A percentile compares a stretch with the other conserved stretches of the same genome.
Evolutionary conservation across 116 monocot genomes (phyloP).

Genomic region (Zostera marina): DNA sequence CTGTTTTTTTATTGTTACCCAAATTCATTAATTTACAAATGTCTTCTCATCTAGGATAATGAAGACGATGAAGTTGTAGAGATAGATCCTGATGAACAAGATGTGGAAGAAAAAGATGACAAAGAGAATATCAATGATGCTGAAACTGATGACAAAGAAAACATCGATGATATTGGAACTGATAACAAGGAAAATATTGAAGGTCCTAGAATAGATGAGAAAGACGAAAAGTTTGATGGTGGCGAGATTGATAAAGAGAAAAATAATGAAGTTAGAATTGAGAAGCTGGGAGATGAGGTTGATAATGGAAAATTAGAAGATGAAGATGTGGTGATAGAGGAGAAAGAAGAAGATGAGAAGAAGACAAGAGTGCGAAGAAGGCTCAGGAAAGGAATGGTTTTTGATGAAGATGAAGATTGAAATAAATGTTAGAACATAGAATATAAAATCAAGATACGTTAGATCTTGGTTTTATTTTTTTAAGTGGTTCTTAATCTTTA

Average conservation of each 20-base stretch:
- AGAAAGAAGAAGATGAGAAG: neutral
- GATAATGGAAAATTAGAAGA: neutral
- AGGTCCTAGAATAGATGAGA: too few species aligned
- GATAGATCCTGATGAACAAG: neutral
- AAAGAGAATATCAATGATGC: neutral
- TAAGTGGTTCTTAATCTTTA: too few species aligned
- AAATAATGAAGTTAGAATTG: neutral
- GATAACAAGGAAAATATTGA: neutral
- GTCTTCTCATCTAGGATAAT: constrained; percentile 8
- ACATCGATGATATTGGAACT: neutral
- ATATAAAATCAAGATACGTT: too few species aligned
- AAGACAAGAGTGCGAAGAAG: neutral
- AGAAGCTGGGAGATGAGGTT: too few species aligned
- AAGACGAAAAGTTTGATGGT: neutral
- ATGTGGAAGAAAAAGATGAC: constrained; percentile 3
- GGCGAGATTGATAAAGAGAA: neutral
- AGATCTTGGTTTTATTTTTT: too few species aligned
- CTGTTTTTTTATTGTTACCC: neutral
- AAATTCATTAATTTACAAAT: neutral
- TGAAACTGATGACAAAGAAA: neutral
- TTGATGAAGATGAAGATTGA: too few species aligned
- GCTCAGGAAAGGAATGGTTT: too few species aligned
- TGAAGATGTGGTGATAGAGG: neutral
- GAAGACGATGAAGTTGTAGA: constrained; percentile 8
- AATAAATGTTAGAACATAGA: too few species aligned